These are phyloP conservation scores for Oryza meridionalis DNA, from an alignment of 176 grass and related monocot genomes.

Conservation along the genomic window DNA sequence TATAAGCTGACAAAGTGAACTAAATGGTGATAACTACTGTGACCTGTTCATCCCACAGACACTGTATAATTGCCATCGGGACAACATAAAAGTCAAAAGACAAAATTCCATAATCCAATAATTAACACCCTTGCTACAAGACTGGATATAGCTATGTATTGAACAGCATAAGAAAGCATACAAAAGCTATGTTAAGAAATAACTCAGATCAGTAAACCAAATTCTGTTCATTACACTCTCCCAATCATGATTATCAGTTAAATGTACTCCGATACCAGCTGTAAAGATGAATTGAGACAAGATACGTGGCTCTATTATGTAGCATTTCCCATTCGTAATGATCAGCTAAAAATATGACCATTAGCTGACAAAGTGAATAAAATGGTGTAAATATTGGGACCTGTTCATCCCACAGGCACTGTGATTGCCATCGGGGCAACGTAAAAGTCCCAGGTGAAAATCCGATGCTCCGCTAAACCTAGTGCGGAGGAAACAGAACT, in stretches of 20 bases:
- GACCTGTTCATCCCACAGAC: not conserved
- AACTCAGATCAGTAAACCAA: not conserved
- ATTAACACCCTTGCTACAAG: not conserved
- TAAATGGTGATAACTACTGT: not conserved
- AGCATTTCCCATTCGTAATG: slow-evolving; percentile 54
- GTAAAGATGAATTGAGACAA: not conserved
- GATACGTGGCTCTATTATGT: not conserved
- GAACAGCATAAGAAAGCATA: not conserved
- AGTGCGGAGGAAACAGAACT: not conserved
- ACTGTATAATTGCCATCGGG: not conserved
- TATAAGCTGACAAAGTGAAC: not conserved
- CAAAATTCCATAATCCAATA: not conserved
- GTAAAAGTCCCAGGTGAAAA: slow-evolving; percentile 14
- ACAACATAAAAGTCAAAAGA: not conserved
- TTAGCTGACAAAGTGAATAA: slow-evolving; percentile 55
- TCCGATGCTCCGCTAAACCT: not conserved
- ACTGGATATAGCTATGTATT: not conserved
- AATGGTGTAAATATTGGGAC: slow-evolving; percentile 30
- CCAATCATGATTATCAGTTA: not conserved
- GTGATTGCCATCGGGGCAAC: slow-evolving; percentile 44
- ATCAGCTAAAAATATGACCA: slow-evolving; percentile 35
- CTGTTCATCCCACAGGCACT: slow-evolving; percentile 37
- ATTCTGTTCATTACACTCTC: not conserved
- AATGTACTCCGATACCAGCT: not conserved
- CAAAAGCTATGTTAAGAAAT: not conserved